Evolutionary conservation across 1,284 basidiomycete genomes (phyloP).

Genomic region (Boletellus deceptivus): DNA sequence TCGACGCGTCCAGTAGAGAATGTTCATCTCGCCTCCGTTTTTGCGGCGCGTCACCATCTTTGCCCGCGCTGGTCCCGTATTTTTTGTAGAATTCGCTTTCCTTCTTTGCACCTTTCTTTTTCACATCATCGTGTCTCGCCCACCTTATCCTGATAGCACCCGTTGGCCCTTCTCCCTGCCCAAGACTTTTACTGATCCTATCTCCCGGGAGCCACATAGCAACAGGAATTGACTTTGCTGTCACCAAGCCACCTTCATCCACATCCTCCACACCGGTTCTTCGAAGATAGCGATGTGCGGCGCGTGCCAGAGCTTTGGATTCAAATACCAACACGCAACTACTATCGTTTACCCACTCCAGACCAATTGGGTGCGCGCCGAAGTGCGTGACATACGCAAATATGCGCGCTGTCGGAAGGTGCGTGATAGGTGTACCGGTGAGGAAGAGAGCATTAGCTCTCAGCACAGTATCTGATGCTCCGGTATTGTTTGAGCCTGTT

Average conservation of each 20-base stretch:
- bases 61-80: constrained; percentile 65
- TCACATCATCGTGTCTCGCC: constrained; percentile 66
- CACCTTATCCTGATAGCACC: constrained; percentile 67
- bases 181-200: constrained; percentile 65
- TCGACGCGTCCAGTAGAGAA: constrained; percentile 23
- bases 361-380: constrained; percentile 61
- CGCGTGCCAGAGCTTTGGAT: constrained; percentile 49
- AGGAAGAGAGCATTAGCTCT: constrained; percentile 70
- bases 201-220: constrained; percentile 76
- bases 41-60: constrained; percentile 38
- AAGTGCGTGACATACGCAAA: constrained; percentile 78
- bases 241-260: constrained; percentile 55
- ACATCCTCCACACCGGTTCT: constrained; percentile 49
- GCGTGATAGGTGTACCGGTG: constrained; percentile 64
- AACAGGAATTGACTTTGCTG: constrained; percentile 65
- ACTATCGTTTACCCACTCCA: constrained; percentile 79
- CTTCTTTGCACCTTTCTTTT: constrained; percentile 65
- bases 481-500: constrained; percentile 1
- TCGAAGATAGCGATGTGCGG: constrained; percentile 49
- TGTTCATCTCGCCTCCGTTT: constrained; percentile 38
- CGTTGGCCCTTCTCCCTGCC: constrained; percentile 60
- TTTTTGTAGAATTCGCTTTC: constrained; percentile 74
- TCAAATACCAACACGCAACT: constrained; percentile 75
- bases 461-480: constrained; percentile 29
- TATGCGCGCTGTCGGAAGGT: constrained; percentile 65